Base-by-base conservation (phyloP, 75 land plant species). In the Pseudotsuga menziesii region DNA sequence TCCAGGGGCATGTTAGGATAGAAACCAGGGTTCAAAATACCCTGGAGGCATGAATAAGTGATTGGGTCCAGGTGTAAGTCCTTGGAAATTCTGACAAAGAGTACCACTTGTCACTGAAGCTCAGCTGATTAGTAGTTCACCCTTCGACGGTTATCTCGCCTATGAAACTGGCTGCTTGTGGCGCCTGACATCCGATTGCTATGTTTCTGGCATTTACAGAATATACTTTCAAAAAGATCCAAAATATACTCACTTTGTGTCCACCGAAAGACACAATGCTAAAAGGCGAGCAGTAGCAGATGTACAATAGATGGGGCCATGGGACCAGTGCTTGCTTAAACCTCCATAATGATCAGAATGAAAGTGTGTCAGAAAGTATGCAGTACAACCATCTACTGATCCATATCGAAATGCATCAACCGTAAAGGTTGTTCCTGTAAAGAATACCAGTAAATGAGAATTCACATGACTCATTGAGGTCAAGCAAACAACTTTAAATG, bases 341-440 rank as follows among this genome's bases (percentile, higher is more conserved):
- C 94, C 94, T 71, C 89, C 88, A 78, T 90, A 92, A 73, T 90
- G 92, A 79, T 92, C 94, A 76, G 71, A 35, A 61, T 92, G 94
- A 73, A 92, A 92, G 66, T 92, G 92, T 55, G 82, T 82, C 35
- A 92, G 83, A 79, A 92, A 92, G 80, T 92, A 92, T 23, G 83
- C 94, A 16, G 64, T 79, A 75, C 92, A 92, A 64, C 85, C 89
- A 61, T 85, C 85, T 56, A 89, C 84, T 16, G 59, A 62, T 82
- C 93, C 87, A 80, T 86, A 91, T 19, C 84, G 83, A 58, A 92
- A 90, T 12, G 92, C 94, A 84, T 92, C 94, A 52, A 90, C 90
- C 29, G 87, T 83, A 63, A 92, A 89, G 19, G 88, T 58, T 26
- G 94, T 92, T 25, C 90, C 92, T 86, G 79, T 27, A 74, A 57